A percentile compares a stretch with the other conserved stretches of the same genome.
phyloP scores from a whole-genome alignment of 139 green algal genomes.

The Chlamydomonas urium region DNA sequence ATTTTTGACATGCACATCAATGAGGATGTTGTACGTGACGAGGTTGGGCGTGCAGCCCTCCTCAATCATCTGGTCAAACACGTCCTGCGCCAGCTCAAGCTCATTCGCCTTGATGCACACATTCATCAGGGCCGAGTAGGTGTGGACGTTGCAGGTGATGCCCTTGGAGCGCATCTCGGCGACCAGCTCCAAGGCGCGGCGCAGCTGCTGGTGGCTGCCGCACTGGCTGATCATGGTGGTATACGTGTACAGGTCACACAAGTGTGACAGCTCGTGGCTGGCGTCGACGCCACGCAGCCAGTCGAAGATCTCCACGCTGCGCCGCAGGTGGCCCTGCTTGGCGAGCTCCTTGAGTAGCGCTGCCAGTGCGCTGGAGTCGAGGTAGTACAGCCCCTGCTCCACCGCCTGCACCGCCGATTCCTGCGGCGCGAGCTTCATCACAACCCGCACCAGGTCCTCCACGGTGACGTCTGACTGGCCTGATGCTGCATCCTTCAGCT shows the following conservation, averaged over 20 bases:
- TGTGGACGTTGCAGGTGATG: conserved; percentile 68
- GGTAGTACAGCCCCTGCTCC: conserved; percentile 57
- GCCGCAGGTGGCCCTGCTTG: conserved; percentile 49
- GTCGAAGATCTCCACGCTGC: conserved; percentile 77
- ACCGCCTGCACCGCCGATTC: conserved; percentile 40
- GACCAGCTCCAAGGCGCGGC: conserved; percentile 63
- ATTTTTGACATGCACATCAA: conserved; percentile 60
- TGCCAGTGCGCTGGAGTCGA: conserved; percentile 70
- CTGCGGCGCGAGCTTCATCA: conserved; percentile 40
- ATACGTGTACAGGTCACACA: conserved; percentile 88
- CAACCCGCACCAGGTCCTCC: conserved; percentile 43
- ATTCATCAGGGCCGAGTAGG: conserved; percentile 77
- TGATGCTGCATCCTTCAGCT: conserved; percentile 24
- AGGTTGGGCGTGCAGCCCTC: conserved; percentile 61
- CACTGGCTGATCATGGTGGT: conserved; percentile 79
- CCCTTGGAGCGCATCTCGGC: conserved; percentile 62
- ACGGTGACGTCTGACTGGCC: conserved; percentile 12
- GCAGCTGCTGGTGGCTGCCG: conserved; percentile 60
- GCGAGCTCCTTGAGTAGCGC: conserved; percentile 84
- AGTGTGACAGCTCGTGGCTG: conserved; percentile 48
- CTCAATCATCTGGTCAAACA: conserved; percentile 64
- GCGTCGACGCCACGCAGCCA: conserved; percentile 64
- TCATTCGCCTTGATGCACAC: conserved; percentile 76
- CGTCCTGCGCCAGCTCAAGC: conserved; percentile 60
- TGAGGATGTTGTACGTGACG: conserved; percentile 78